Conservation (phyloP, 768 basidiomycete genomes). For the Suillus subaureus region DNA sequence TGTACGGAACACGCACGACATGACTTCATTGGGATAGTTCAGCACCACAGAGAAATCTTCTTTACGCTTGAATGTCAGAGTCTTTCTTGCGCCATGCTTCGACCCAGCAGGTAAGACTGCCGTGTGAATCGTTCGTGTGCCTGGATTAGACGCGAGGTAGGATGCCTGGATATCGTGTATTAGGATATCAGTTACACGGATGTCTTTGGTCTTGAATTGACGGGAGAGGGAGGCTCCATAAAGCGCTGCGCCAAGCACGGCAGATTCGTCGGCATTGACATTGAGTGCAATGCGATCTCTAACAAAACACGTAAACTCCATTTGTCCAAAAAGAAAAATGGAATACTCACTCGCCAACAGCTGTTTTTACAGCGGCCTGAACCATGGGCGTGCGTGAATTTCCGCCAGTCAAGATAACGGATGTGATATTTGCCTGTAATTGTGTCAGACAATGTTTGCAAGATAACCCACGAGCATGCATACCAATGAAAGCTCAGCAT, state of each 20-base stretch:
- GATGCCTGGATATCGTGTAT: slow-evolving; percentile 79
- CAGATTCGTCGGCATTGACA: slow-evolving; percentile 96
- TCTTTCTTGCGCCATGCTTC: slow-evolving; percentile 82
- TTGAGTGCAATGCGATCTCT: slow-evolving; percentile 89
- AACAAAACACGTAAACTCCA: slow-evolving; percentile 7
- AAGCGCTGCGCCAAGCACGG: slow-evolving; percentile 90
- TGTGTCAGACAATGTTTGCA: not conserved
- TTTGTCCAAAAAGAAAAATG: not conserved
- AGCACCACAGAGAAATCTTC: slow-evolving; percentile 82
- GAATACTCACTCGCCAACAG: slow-evolving; percentile 73
- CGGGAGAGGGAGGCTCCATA: slow-evolving; percentile 87
- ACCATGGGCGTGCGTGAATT: slow-evolving; percentile 90
- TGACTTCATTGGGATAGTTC: slow-evolving; percentile 67
- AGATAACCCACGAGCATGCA: not conserved
- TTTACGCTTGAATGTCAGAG: slow-evolving; percentile 80
- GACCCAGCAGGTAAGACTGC: slow-evolving; percentile 78
- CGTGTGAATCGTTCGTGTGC: slow-evolving; percentile 68
- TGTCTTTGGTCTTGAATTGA: slow-evolving; percentile 94
- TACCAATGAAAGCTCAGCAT: slow-evolving; percentile 69
- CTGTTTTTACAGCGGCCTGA: slow-evolving; percentile 73
- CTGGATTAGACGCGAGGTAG: slow-evolving; percentile 64
- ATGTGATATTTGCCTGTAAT: slow-evolving; percentile 74
- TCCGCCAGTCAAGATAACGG: slow-evolving; percentile 93
- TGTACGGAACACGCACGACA: slow-evolving; percentile 51
- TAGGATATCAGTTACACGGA: slow-evolving; percentile 77